These are phyloP conservation scores for Hanseniaspora guilliermondii DNA, from an alignment of 805 yeast species.

Conservation along the genomic window DNA sequence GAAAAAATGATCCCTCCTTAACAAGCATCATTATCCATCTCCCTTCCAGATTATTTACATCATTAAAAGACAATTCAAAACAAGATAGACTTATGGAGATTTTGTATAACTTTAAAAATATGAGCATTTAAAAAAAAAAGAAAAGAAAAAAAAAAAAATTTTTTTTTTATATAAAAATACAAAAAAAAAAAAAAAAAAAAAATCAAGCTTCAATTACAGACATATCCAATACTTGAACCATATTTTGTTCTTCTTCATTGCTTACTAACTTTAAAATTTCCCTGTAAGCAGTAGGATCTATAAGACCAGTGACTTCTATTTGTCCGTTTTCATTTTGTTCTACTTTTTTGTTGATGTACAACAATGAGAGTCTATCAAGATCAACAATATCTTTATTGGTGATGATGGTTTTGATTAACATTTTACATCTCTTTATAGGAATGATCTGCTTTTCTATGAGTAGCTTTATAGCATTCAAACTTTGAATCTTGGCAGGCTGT, in stretches of 20 bases:
- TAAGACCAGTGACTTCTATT: conserved; percentile 41
- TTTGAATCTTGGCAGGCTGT: conserved; percentile 74
- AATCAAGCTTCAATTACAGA: conserved; percentile 65
- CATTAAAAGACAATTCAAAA: conserved; percentile 7
- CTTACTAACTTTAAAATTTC: conserved; percentile 51
- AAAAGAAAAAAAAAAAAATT: no score
- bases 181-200: no score
- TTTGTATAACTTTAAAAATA: conserved; percentile 15
- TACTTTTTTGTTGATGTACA: conserved; percentile 34
- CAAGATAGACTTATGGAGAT: conserved; percentile 17
- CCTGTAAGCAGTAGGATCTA: conserved; percentile 77
- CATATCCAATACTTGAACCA: conserved; percentile 75
- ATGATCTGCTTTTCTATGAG: conserved; percentile 68
- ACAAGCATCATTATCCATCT: conserved; percentile 13
- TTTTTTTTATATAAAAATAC: conserved; percentile 15
- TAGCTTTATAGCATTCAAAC: conserved; percentile 76
- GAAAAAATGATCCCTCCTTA: neutral
- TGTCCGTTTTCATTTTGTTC: conserved; percentile 39
- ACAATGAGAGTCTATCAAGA: conserved; percentile 32
- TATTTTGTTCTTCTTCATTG: conserved; percentile 41
- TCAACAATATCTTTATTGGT: conserved; percentile 34
- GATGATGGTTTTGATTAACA: conserved; percentile 65
- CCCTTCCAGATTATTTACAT: conserved; percentile 21
- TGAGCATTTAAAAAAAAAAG: neutral
- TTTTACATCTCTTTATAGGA: conserved; percentile 87